Conservation (phyloP, 108 stramenopile genomes). For the Aurantiochytrium sp. region DNA sequence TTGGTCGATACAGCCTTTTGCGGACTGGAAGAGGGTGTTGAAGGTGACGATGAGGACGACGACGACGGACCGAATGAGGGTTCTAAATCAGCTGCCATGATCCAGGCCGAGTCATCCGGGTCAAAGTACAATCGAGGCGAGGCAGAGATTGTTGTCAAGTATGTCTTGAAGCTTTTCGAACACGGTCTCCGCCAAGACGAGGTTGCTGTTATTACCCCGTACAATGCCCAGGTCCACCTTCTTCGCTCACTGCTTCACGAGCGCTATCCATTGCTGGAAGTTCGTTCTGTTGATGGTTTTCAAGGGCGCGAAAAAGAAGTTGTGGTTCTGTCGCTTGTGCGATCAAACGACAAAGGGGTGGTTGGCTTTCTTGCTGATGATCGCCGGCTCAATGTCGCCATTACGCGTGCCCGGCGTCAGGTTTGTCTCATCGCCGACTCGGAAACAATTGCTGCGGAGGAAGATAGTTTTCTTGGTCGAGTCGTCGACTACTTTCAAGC, state of each 20-base stretch:
- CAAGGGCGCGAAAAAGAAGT: conserved; percentile 97
- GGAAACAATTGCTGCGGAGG: conserved; percentile 66
- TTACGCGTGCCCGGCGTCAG: conserved; percentile 85
- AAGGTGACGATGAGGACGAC: conserved; percentile 45
- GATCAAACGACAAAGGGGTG: conserved; percentile 76
- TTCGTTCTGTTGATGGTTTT: conserved; percentile 92
- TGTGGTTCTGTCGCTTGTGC: conserved; percentile 85
- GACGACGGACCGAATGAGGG: background rate
- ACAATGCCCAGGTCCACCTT: conserved; percentile 93
- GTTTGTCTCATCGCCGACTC: conserved; percentile 65
- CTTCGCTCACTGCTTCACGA: conserved; percentile 51
- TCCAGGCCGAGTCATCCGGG: conserved; percentile 65
- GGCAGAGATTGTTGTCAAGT: conserved; percentile 67
- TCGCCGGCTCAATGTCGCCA: conserved; percentile 94
- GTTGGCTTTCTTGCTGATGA: conserved; percentile 91
- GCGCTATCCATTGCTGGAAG: conserved; percentile 68
- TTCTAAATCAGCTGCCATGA: background rate
- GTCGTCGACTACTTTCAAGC: background rate
- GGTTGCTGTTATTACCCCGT: conserved; percentile 91
- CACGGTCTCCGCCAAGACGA: conserved; percentile 64
- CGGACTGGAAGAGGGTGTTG: conserved; percentile 67
- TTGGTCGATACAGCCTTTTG: conserved; percentile 90
- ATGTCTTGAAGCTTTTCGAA: conserved; percentile 62
- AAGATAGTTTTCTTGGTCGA: background rate
- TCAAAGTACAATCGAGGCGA: conserved; percentile 86